Percentiles rank a stretch among this genome's conserved stretches.
These are phyloP conservation scores for Phytophthora citrophthora DNA, from an alignment of 352 stramenopile species.

Conservation along the genomic window DNA sequence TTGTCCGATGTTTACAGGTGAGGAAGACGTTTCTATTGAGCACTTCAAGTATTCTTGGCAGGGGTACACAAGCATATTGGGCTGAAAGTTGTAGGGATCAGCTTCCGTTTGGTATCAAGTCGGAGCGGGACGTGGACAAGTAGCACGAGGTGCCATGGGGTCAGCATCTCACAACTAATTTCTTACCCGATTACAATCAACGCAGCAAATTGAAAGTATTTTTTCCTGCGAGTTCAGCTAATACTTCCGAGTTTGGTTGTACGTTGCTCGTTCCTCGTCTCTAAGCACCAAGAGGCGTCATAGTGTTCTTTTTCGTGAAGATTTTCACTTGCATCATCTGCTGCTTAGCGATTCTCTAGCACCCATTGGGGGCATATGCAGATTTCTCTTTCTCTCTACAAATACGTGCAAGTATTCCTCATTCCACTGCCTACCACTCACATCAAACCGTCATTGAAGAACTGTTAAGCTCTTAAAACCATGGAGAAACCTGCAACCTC, in stretches of 20 bases:
- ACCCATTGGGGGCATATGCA: background rate
- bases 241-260: background rate
- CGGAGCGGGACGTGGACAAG: background rate
- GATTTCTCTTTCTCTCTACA: background rate
- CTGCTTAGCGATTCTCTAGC: background rate
- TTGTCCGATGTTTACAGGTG: too few species aligned
- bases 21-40: too few species aligned
- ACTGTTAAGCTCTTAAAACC: background rate
- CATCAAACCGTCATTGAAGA: background rate
- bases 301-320: constrained; percentile 8
- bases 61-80: too few species aligned
- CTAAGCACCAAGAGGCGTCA: background rate
- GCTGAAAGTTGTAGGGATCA: too few species aligned
- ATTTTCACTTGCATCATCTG: constrained; percentile 8
- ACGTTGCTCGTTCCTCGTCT: constrained; percentile 3
- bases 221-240: constrained; percentile 3
- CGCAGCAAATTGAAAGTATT: background rate
- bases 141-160: background rate
- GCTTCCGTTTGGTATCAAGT: background rate
- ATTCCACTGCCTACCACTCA: background rate
- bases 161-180: background rate
- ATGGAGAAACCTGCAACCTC: background rate
- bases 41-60: too few species aligned
- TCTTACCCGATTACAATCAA: background rate
- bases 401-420: background rate